A percentile compares a stretch with the other conserved stretches of the same genome.
These are phyloP conservation scores for Panaeolus cyanescens DNA, from an alignment of 768 basidiomycete genomes.

Conservation along the genomic window DNA sequence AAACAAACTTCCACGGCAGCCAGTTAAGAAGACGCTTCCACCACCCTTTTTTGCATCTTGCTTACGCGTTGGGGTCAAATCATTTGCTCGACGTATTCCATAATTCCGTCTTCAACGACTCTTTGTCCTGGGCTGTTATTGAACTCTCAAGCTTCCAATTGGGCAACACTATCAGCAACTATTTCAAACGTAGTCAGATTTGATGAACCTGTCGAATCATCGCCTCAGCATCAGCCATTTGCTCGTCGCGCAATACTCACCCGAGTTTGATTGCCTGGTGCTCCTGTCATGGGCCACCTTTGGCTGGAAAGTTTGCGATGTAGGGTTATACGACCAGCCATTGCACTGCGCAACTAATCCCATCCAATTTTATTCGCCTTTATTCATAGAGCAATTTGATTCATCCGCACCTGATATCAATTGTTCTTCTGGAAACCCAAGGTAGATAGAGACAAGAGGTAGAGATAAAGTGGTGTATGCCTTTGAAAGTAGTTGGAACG, in stretches of 20 bases:
- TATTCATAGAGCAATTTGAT: not conserved
- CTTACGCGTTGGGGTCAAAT: conserved; percentile 17
- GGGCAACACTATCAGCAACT: conserved; percentile 56
- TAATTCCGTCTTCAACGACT: too few species aligned
- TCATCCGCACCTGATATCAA: conserved; percentile 36
- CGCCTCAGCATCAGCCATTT: not conserved
- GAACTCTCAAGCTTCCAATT: conserved; percentile 36
- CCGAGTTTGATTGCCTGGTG: conserved; percentile 6
- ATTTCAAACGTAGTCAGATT: conserved; percentile 49
- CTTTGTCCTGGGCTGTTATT: not conserved
- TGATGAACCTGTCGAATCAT: conserved; percentile 34
- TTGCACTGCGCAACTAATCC: conserved; percentile 40
- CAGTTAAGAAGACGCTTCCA: conserved; percentile 11
- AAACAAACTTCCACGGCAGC: not conserved
- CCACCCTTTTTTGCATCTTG: conserved; percentile 22
- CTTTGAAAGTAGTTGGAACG: conserved; percentile 55
- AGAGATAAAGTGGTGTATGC: conserved; percentile 68
- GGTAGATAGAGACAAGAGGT: conserved; percentile 54
- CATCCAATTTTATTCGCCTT: not conserved
- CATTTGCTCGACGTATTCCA: conserved; percentile 18
- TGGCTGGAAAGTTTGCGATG: conserved; percentile 39
- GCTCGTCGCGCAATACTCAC: conserved; percentile 6
- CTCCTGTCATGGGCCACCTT: not conserved
- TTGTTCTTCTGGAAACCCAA: conserved; percentile 47
- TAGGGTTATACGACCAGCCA: conserved; percentile 54